Evolutionary conservation across 345 rosid genomes (phyloP), one percentile per base, ranked within the genome.

Genomic region (Leavenworthia alabamica): DNA sequence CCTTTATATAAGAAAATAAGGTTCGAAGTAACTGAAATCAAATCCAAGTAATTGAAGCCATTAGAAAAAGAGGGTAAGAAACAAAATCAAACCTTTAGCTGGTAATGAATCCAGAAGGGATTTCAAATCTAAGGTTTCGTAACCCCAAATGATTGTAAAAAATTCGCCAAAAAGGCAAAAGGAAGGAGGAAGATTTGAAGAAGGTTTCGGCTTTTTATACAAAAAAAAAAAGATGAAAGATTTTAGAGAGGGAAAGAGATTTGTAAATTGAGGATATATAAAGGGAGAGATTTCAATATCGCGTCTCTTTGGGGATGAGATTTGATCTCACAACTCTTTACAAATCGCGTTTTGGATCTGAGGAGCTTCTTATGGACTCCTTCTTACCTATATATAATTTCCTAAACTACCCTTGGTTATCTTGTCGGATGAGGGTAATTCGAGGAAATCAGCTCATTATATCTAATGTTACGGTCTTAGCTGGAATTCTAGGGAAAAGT

Each of bases 241-340:
- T n/a, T n/a, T 60, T 48, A 2, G 74, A 48, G 75, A 71, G 75
- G 75, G 70, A 71, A 70, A 62, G 68, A 55, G 64, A 47, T 70
- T 70, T 70, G 74, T 70, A 70, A 70, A 37, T 20, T 54, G 35
- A 58, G 63, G 63, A 31, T 62, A 13, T 70, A 62, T 61, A 61
- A 70, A 46, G 62, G 51, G 68, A 54, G n/a, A n/a, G 68, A 70
- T 68, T 67, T 55, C 64, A 17, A 48, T 57, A 47, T 59, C 55
- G 68, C 42, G n/a, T 62, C 57, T 55, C 51, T 57, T 15, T 24
- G 35, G 49, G 49, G 40, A 60, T 53, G 67, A 61, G 68, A 62
- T n/a, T n/a, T n/a, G n/a, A n/a, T n/a, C n/a, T n/a, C n/a, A n/a
- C n/a, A n/a, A n/a, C n/a, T n/a, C n/a, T n/a, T n/a, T n/a, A n/a